A percentile compares a stretch with the other conserved stretches of the same genome.
Evolutionary conservation across 768 basidiomycete genomes (phyloP).

Genomic region (Daedalea quercina): DNA sequence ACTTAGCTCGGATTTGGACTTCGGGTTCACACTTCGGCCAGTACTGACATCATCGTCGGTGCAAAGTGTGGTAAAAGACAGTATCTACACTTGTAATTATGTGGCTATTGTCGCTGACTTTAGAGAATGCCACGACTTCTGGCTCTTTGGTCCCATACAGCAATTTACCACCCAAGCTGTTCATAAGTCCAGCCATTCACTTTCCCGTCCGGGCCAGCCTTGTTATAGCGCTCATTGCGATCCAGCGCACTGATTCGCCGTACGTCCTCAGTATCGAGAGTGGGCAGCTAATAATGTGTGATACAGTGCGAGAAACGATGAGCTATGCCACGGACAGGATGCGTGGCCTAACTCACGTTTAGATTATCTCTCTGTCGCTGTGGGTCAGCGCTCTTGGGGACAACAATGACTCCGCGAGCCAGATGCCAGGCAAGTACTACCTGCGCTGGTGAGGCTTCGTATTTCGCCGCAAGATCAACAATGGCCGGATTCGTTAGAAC

Average conservation of each 20-base stretch:
- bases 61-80: too few species aligned
- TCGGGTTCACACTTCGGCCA: too few species aligned
- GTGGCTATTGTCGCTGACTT: too few species aligned
- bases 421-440: constrained; percentile 48
- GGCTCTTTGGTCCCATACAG: too few species aligned
- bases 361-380: constrained; percentile 46
- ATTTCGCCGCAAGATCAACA: constrained; percentile 38
- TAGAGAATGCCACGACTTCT: too few species aligned
- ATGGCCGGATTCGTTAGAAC: constrained; percentile 43
- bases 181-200: constrained; percentile 32
- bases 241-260: constrained; percentile 25
- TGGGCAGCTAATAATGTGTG: constrained; percentile 21
- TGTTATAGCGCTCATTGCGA: constrained; percentile 26
- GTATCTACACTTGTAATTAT: too few species aligned
- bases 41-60: too few species aligned
- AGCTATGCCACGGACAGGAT: too few species aligned
- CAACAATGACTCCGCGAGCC: constrained; percentile 33
- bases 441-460: constrained; percentile 39
- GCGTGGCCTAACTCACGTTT: constrained; percentile 27
- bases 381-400: constrained; percentile 42
- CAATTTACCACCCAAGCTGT: constrained; percentile 30
- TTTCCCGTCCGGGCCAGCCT: constrained; percentile 21
- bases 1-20: too few species aligned
- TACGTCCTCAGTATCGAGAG: constrained; percentile 27
- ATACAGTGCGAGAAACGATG: too few species aligned